These are phyloP conservation scores for Edaphochlamys debaryana DNA, from an alignment of 139 green algal genomes.

Conservation along the genomic window DNA sequence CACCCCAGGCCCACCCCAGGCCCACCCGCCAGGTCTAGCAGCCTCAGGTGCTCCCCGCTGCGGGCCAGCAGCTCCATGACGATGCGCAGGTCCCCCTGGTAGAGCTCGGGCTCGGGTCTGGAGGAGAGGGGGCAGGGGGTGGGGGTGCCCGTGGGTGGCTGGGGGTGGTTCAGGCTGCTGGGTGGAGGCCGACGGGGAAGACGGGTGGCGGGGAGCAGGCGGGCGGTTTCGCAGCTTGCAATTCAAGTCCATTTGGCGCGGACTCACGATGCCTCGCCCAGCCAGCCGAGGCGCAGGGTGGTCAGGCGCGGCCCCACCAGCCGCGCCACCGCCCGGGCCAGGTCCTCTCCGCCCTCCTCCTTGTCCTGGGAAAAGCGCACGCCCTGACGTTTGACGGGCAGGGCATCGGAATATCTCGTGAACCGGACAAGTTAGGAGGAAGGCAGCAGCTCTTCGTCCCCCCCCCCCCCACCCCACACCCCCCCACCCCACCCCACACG, in stretches of 20 bases:
- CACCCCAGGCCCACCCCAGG: background rate
- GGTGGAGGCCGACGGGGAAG: too few species aligned
- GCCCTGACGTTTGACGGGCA: background rate
- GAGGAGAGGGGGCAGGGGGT: too few species aligned
- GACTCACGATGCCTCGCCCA: background rate
- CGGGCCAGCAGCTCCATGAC: background rate
- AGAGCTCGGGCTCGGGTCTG: background rate
- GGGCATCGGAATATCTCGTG: too few species aligned
- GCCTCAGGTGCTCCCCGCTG: background rate
- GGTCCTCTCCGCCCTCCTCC: background rate
- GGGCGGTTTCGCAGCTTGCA: too few species aligned
- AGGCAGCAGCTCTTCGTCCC: too few species aligned
- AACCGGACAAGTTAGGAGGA: too few species aligned
- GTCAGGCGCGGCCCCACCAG: background rate
- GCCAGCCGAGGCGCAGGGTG: slow-evolving; percentile 8
- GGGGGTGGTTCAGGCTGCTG: too few species aligned
- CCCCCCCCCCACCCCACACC: background rate
- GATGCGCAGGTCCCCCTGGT: background rate
- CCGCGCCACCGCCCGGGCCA: background rate
- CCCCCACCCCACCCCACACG: background rate
- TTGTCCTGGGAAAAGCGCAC: slow-evolving; percentile 7
- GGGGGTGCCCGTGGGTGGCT: too few species aligned
- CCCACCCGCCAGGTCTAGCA: slow-evolving; percentile 18
- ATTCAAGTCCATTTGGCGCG: too few species aligned
- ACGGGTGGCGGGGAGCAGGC: too few species aligned